phyloP scores from a whole-genome alignment of 2,329 filamentous ascomycete species.

The Curvularia spicifera region DNA sequence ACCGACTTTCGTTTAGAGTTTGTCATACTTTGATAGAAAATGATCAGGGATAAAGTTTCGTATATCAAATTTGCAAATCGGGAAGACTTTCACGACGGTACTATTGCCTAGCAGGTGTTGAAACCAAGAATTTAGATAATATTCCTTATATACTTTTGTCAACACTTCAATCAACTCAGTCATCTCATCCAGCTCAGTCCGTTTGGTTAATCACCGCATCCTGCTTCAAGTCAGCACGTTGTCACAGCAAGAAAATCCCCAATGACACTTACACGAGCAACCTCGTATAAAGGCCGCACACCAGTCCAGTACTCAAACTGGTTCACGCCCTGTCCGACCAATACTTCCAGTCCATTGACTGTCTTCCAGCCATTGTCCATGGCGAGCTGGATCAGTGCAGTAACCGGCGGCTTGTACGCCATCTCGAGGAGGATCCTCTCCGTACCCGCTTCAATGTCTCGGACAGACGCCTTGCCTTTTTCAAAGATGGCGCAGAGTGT shows the following conservation, averaged over 20 bases:
- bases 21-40: not conserved
- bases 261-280: conserved; percentile 64
- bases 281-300: conserved; percentile 73
- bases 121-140: not conserved
- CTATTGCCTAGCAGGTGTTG: not conserved
- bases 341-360: conserved; percentile 85
- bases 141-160: not conserved
- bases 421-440: conserved; percentile 79
- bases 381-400: conserved; percentile 84
- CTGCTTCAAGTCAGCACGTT: conserved; percentile 15
- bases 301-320: conserved; percentile 90
- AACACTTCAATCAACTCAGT: not conserved
- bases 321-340: conserved; percentile 83
- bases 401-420: conserved; percentile 90
- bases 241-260: not conserved
- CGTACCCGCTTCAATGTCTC: conserved; percentile 28
- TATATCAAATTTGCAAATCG: not conserved
- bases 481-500: conserved; percentile 65
- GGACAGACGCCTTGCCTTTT: conserved; percentile 28
- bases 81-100: not conserved
- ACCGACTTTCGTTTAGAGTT: not conserved
- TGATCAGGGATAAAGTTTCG: not conserved
- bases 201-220: conserved; percentile 28
- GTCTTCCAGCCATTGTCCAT: conserved; percentile 78
- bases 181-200: conserved; percentile 3